Evolutionary conservation across 768 basidiomycete species (phyloP).

Genomic region (Myochromella boudieri): DNA sequence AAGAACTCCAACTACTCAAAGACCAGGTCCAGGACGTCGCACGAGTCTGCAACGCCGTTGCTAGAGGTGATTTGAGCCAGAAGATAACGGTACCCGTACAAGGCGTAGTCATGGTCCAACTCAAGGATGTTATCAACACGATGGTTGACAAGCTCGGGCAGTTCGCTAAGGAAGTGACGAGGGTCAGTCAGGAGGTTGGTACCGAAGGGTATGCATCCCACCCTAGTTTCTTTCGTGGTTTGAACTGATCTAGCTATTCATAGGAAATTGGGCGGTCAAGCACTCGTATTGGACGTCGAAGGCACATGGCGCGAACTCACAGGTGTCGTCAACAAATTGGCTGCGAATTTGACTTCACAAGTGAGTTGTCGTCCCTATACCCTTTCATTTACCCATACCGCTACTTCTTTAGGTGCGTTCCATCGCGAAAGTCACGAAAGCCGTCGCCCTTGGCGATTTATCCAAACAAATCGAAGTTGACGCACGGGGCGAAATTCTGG

Average conservation of each 20-base stretch:
- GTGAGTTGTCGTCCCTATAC: constrained; percentile 17
- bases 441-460: constrained; percentile 88
- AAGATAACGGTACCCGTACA: constrained; percentile 80
- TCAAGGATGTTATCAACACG: constrained; percentile 76
- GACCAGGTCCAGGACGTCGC: constrained; percentile 85
- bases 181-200: constrained; percentile 82
- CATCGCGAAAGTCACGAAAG: constrained; percentile 91
- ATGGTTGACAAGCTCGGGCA: constrained; percentile 73
- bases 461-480: constrained; percentile 92
- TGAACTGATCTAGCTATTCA: neutral
- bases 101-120: constrained; percentile 76
- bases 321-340: constrained; percentile 79
- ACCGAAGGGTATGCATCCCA: constrained; percentile 60
- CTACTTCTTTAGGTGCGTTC: constrained; percentile 57
- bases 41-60: constrained; percentile 79
- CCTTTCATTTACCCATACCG: neutral
- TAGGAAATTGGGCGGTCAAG: constrained; percentile 87
- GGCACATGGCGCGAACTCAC: constrained; percentile 89
- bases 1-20: constrained; percentile 73
- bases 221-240: neutral
- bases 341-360: constrained; percentile 78
- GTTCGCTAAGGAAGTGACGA: constrained; percentile 90
- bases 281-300: constrained; percentile 83
- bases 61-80: constrained; percentile 71
- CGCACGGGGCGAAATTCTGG: constrained; percentile 85